Evolutionary conservation across 805 yeast species (phyloP), one percentile per base, ranked within the genome.

Genomic region (Teunomyces funiuensis): DNA sequence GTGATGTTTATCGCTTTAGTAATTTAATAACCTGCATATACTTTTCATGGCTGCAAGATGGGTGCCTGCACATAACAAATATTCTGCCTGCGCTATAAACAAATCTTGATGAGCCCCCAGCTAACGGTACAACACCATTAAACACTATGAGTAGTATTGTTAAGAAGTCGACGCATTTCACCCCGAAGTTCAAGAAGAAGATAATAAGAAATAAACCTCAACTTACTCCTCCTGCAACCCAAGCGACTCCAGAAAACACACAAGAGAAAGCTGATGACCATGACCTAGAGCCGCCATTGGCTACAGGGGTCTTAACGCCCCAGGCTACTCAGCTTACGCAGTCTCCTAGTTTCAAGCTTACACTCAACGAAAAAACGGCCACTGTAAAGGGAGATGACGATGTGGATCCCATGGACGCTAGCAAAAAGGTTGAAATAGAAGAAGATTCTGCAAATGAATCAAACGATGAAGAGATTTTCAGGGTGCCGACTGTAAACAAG

Each of bases 131-230:
- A 11, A 22, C 7, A 22, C 3, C 9, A 22, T 3, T 6, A 7
- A 22, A 6, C 25, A 22, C 25, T 11, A 73, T 72, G 78, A 73
- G 77, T 61, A 67, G 75, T 63, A 60, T 74, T 17, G 70, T 71
- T 37, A 70, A 69, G 61, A 63, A 62, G 56, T 76, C 81, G 18
- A 74, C 84, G 9, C 78, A 84, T 42, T 84, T 84, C 60, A 69
- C 75, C n/a, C 89, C 89, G 2, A 82, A 81, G 47, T 47, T 65
- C 28, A 61, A 57, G 50, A 60, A 57, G 49, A 51, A 60, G 28
- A 45, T 49, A 7, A 45, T 53, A 13, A 53, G 58, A 43, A 57
- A 53, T 36, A 39, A 40, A 2, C 33, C 40, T 10, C 40, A 27
- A 25, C 34, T 40, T 16, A 42, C 49, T 6, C 46, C 49, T 2